Conservation (phyloP, 2,329 filamentous ascomycete genomes). For the Rhynchosporium agropyri region DNA sequence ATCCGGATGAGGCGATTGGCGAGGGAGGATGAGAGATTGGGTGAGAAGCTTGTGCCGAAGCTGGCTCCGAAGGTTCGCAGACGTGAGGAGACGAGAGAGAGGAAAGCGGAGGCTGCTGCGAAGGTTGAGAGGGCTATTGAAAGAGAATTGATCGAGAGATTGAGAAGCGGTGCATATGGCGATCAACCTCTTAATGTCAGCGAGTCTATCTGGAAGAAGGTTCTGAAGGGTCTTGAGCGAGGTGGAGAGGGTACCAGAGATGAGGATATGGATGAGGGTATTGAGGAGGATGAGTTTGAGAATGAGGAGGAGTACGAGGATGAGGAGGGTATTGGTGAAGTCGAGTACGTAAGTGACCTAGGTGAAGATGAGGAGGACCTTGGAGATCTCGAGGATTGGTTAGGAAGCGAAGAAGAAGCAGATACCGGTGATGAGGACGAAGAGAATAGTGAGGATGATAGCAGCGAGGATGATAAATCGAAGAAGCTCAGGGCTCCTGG, state of each 20-base stretch:
- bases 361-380: conserved; percentile 82
- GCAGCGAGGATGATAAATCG: conserved; percentile 53
- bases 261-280: conserved; percentile 85
- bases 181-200: conserved; percentile 94
- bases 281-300: conserved; percentile 76
- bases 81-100: conserved; percentile 73
- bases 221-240: conserved; percentile 85
- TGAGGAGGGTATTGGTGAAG: conserved; percentile 68
- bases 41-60: conserved; percentile 85
- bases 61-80: conserved; percentile 86
- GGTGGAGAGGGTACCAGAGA: conserved; percentile 82
- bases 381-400: conserved; percentile 87
- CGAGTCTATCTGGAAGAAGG: conserved; percentile 95
- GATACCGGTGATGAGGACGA: conserved; percentile 54
- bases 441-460: conserved; percentile 56
- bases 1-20: conserved; percentile 79
- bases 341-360: conserved; percentile 92
- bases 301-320: conserved; percentile 67
- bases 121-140: conserved; percentile 97
- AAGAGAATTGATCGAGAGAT: conserved; percentile 86
- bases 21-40: conserved; percentile 85
- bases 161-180: conserved; percentile 91
- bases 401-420: conserved; percentile 66
- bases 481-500: conserved; percentile 59
- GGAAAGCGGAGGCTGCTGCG: conserved; percentile 78